Evolutionary conservation across 2,329 filamentous ascomycete genomes (phyloP).

Genomic region (Ophiostoma novo-ulmi): DNA sequence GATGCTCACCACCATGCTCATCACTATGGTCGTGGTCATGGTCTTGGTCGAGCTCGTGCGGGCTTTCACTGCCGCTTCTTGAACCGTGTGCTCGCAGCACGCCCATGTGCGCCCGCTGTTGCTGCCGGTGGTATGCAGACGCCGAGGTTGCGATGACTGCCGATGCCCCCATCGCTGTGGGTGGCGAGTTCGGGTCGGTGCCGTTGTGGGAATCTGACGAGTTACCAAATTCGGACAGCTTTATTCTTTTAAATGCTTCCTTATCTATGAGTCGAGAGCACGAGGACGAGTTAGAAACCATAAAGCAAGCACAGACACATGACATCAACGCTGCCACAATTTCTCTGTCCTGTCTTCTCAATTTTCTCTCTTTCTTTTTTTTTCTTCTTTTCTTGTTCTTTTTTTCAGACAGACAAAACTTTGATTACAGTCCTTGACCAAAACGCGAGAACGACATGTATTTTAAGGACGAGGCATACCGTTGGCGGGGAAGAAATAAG

Average conservation of each 20-base stretch:
- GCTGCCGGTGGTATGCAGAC: constrained; percentile 29
- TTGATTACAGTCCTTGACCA: background rate
- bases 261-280: constrained; percentile 36
- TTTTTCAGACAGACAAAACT: constrained; percentile 15
- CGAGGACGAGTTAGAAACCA: constrained; percentile 3
- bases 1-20: background rate
- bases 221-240: constrained; percentile 38
- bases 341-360: background rate
- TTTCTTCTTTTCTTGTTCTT: background rate
- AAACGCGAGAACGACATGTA: constrained; percentile 9
- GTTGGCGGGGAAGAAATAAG: constrained; percentile 20
- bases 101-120: background rate
- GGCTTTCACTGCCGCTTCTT: constrained; percentile 46
- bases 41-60: constrained; percentile 29
- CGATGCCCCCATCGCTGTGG: constrained; percentile 40
- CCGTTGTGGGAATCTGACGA: constrained; percentile 15
- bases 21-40: constrained; percentile 29
- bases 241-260: constrained; percentile 48
- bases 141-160: constrained; percentile 29
- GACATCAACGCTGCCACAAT: constrained; percentile 14
- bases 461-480: constrained; percentile 19
- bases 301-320: constrained; percentile 16
- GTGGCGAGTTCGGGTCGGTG: constrained; percentile 32
- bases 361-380: background rate
- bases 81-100: constrained; percentile 34